Percentiles rank a stretch among this genome's conserved stretches.
Evolutionary conservation across 1,139 yeast genomes (phyloP).

Genomic region (Suhomyces atakaporum): DNA sequence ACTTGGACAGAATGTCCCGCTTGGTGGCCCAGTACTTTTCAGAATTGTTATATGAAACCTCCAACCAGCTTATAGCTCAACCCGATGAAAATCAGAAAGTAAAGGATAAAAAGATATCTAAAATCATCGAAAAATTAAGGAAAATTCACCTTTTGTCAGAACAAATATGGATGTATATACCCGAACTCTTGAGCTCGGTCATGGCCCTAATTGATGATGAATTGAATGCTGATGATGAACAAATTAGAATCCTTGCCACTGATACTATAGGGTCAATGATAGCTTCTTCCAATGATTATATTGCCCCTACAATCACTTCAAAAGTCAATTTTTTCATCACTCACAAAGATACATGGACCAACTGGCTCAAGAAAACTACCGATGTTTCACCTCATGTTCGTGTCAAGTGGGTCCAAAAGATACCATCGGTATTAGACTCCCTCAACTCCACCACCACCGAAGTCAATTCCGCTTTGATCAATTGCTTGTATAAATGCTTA

Average conservation of each 20-base stretch:
- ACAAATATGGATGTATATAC: constrained; percentile 76
- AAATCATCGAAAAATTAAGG: constrained; percentile 42
- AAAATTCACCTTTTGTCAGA: constrained; percentile 65
- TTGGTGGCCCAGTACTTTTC: constrained; percentile 80
- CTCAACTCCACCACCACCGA: constrained; percentile 51
- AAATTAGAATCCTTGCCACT: constrained; percentile 68
- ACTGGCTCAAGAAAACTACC: constrained; percentile 72
- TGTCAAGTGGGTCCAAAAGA: constrained; percentile 65
- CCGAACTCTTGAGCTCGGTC: constrained; percentile 71
- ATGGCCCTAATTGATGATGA: constrained; percentile 84
- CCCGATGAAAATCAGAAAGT: constrained; percentile 3
- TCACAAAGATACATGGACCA: constrained; percentile 63
- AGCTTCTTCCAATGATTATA: constrained; percentile 26
- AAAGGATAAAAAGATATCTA: constrained; percentile 7
- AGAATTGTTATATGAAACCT: constrained; percentile 62
- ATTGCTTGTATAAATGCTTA: constrained; percentile 66
- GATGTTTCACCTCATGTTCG: constrained; percentile 71
- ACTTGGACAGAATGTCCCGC: constrained; percentile 75
- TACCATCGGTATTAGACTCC: constrained; percentile 32
- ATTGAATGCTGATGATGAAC: constrained; percentile 67
- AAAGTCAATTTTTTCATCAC: constrained; percentile 59
- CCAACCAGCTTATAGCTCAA: constrained; percentile 28
- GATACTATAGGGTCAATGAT: constrained; percentile 71
- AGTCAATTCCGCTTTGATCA: constrained; percentile 50
- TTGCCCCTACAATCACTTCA: constrained; percentile 24